Base-by-base conservation (phyloP, 805 yeast species). In the Alloascoidea africana region DNA sequence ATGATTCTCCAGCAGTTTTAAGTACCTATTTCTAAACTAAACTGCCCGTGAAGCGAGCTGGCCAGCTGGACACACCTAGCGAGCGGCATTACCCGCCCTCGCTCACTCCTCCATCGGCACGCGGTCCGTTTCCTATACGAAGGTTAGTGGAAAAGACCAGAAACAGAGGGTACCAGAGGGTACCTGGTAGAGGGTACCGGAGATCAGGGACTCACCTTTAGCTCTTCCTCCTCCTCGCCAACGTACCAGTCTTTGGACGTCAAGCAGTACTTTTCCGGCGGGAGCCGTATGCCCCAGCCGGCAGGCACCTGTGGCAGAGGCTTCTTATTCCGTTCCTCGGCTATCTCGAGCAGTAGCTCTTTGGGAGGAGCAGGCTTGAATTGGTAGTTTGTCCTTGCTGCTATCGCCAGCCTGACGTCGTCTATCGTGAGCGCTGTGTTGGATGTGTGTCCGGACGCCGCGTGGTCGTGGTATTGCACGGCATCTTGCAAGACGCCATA, bases 321-420 rank as follows among this genome's bases (percentile, higher is more conserved):
- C 52, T 83, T 78, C 48, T 84, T 78, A 57, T 91, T 91, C 44
- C 95, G 66, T 52, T 93, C 98, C 14, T 77, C 79, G 0, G 98
- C 98, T 48, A 91, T 63, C 57, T 89, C 95, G 56, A 91, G 61
- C 44, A 91, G 58, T 46, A 89, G 62, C 54, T 91, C 96, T 55
- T 89, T 91, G 3, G 97, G 97, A 4, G 94, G 91, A 2, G 82
- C 81, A 2, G 97, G 96, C 55, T 86, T 86, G 66, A 91, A 91
- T 55, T 93, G 97, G 54, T 85, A 85, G 52, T 83, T 86, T n/a
- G 94, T 84, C 42, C 94, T 66, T 0, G 97, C 91, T 0, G 91
- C 89, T 18, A 91, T 86, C 1, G 96, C 96, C 45, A 91, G 65
- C 45, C 96, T 69, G 37, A 91, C 68, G 51, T 93, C 98, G 43